Conservation (phyloP, 169 alveolate genomes). For the Plasmodium ovale region DNA sequence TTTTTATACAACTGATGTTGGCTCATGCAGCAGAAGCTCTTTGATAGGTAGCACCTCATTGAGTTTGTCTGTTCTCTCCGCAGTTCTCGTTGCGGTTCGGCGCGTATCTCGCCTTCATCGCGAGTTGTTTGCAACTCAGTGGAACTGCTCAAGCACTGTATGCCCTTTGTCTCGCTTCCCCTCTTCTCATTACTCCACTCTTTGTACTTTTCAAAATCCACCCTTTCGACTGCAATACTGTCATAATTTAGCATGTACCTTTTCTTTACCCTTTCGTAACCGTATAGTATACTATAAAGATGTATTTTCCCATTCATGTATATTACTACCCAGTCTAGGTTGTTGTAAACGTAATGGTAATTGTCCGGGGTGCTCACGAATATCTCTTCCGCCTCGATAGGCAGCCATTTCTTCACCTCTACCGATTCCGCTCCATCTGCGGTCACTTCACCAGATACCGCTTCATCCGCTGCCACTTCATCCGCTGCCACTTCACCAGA, state of each 20-base stretch:
- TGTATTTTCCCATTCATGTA: constrained; percentile 5
- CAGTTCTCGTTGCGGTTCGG: too few species aligned
- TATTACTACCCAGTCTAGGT: constrained; percentile 47
- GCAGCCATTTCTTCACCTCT: not conserved
- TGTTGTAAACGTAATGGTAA: constrained; percentile 45
- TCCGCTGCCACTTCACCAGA: not conserved
- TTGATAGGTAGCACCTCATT: not conserved
- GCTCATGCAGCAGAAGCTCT: not conserved
- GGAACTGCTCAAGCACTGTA: not conserved
- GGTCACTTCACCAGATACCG: not conserved
- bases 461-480: not conserved
- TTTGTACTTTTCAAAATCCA: not conserved
- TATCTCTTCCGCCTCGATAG: not conserved
- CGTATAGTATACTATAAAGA: constrained; percentile 18
- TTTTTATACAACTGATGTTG: constrained; percentile 58
- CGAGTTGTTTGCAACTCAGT: too few species aligned
- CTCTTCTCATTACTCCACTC: not conserved
- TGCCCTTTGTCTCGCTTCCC: not conserved
- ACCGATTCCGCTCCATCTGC: not conserved
- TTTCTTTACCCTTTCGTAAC: constrained; percentile 15
- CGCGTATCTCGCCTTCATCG: not conserved
- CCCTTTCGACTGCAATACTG: constrained; percentile 3
- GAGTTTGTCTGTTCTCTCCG: not conserved
- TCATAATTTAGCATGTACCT: constrained; percentile 21
- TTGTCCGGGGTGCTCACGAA: constrained; percentile 66